Evolutionary conservation across 1,139 yeast species (phyloP), one percentile per base, ranked within the genome.

Genomic region (Yamadazyma triangularis): DNA sequence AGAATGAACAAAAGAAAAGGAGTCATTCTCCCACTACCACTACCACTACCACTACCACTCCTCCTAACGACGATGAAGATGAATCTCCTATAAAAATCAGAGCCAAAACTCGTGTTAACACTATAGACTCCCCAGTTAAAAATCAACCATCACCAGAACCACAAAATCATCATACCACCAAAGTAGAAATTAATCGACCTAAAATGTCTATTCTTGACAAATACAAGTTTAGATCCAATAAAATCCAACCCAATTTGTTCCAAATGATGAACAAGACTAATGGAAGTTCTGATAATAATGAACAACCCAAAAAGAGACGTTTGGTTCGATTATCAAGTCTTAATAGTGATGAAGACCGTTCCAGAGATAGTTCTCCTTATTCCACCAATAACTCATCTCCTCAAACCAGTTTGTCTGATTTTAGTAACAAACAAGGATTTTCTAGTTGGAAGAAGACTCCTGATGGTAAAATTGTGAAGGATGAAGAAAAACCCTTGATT

Each of bases 131-230:
- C 2, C 57, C 58, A 4, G 32, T 35, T 2, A 44, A 46, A 20
- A 41, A 41, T 20, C 47, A 51, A 2, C 8, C 6, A 7, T n/a
- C n/a, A n/a, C n/a, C n/a, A n/a, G n/a, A n/a, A n/a, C n/a, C n/a
- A n/a, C 20, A 7, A 9, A 6, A 7, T 6, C 20, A 18, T 6
- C 20, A 18, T 18, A 18, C 20, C 20, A 76, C 85, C 4, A 79
- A 78, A 47, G 82, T 79, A n/a, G 67, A 70, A 19, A 53, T 77
- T 26, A 60, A 60, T 28, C 74, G 66, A 42, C 77, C 77, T 14
- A 72, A 66, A 33, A 59, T 64, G 26, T 72, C 83, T 2, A 77
- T 78, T 36, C 63, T 70, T 34, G 74, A 73, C 38, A 73, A 72
- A 46, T 74, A 73, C 42, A 60, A 61, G 31, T 18, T 18, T 18